phyloP scores from a whole-genome alignment of 192 early-diverging fungal genomes.

The Coemansia sp. region DNA sequence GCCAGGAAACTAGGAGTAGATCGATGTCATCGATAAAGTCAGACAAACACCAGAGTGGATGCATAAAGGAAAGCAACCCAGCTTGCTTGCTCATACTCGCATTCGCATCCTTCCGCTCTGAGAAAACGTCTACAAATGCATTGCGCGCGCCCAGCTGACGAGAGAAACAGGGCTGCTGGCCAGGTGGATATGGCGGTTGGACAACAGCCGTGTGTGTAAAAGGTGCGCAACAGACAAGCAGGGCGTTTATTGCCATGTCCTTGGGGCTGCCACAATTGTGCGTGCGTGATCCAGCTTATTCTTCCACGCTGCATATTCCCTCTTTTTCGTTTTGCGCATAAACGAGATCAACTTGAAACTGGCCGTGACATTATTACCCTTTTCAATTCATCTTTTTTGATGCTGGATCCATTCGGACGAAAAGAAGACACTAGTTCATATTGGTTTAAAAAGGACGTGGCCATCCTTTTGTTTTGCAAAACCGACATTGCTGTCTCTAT shows the following conservation, averaged over 20 bases:
- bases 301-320: background rate
- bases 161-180: background rate
- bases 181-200: background rate
- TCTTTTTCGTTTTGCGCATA: background rate
- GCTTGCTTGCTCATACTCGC: background rate
- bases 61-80: background rate
- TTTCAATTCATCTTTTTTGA: background rate
- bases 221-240: background rate
- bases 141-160: background rate
- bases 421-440: background rate
- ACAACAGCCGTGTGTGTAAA: background rate
- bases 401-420: no score
- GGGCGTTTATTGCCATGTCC: background rate
- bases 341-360: background rate
- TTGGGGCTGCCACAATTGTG: background rate
- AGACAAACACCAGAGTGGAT: background rate
- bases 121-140: background rate
- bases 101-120: no score
- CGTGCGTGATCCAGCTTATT: no score
- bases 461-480: background rate
- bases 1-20: background rate
- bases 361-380: background rate
- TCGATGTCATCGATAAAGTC: slow-evolving; percentile 1
- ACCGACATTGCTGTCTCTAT: no score
- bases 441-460: background rate